Conservation (phyloP, 208 protist species). For the Kentomonas sorsogonicus region DNA sequence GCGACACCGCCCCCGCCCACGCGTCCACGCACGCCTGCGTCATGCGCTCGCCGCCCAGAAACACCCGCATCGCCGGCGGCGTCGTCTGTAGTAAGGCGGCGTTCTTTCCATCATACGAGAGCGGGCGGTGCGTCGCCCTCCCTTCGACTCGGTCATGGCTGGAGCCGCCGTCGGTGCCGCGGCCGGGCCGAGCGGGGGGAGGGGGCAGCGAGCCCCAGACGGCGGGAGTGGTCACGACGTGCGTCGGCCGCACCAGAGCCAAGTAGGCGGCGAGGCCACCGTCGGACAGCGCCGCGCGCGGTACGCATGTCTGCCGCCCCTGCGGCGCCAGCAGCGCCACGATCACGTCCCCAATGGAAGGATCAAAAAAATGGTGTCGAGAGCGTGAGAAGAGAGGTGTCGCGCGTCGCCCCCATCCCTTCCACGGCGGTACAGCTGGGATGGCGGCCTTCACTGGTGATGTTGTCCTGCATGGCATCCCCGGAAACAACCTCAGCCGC, state of each 20-base stretch:
- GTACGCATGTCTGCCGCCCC: slow-evolving; percentile 18
- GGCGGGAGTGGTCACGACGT: slow-evolving; percentile 45
- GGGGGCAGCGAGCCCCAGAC: slow-evolving; percentile 23
- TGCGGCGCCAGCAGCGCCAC: slow-evolving; percentile 25
- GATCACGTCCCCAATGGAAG: slow-evolving; percentile 53
- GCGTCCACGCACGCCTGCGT: slow-evolving; percentile 21
- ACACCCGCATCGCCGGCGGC: slow-evolving; percentile 29
- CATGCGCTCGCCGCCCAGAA: slow-evolving; percentile 47
- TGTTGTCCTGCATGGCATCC: too few species aligned
- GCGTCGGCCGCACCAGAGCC: slow-evolving; percentile 21
- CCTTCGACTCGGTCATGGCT: too few species aligned
- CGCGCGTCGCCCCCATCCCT: not conserved
- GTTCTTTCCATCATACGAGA: too few species aligned
- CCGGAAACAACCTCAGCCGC: slow-evolving; percentile 28
- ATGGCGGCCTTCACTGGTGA: not conserved
- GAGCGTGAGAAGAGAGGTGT: slow-evolving; percentile 28
- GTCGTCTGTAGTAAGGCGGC: too few species aligned
- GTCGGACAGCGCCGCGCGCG: slow-evolving; percentile 16
- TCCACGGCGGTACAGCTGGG: not conserved
- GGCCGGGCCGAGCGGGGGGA: not conserved
- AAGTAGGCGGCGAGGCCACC: slow-evolving; percentile 18
- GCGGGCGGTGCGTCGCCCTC: too few species aligned
- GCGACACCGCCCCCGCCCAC: slow-evolving; percentile 31
- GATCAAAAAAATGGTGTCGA: slow-evolving; percentile 57
- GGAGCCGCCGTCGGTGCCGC: too few species aligned